Conservation (phyloP, 192 early-diverging fungal species). For the Coemansia sp. region DNA sequence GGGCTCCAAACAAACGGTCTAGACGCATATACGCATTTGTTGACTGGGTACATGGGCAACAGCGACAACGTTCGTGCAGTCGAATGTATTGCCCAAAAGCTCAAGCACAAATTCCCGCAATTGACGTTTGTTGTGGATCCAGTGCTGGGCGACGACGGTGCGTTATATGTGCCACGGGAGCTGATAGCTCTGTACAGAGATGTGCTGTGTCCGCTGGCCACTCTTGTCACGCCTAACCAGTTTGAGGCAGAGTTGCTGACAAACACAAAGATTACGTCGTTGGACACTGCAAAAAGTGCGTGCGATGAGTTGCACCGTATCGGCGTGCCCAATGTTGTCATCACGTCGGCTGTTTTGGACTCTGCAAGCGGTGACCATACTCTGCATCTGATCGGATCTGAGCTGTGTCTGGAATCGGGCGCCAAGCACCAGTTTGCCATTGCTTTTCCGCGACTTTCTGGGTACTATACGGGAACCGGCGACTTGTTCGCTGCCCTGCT, state of each 20-base stretch:
- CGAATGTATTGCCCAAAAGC: constrained; percentile 54
- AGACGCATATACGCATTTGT: constrained; percentile 72
- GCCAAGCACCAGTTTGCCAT: constrained; percentile 62
- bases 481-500: constrained; percentile 82
- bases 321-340: constrained; percentile 69
- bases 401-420: constrained; percentile 11
- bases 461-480: constrained; percentile 90
- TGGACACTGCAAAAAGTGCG: constrained; percentile 57
- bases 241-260: constrained; percentile 84
- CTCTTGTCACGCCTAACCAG: constrained; percentile 87
- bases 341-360: constrained; percentile 71
- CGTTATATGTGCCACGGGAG: constrained; percentile 78
- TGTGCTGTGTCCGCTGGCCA: constrained; percentile 64
- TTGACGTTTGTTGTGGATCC: constrained; percentile 72
- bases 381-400: constrained; percentile 57
- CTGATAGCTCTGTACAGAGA: constrained; percentile 78
- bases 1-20: constrained; percentile 77
- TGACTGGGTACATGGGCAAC: constrained; percentile 89
- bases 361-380: neutral
- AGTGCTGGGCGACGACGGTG: constrained; percentile 86
- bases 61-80: constrained; percentile 62
- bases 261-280: constrained; percentile 53
- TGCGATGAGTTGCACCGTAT: constrained; percentile 65
- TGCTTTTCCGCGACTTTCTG: constrained; percentile 69
- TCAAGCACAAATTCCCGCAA: constrained; percentile 54